Evolutionary conservation across 1,284 basidiomycete genomes (phyloP), one percentile per base, ranked within the genome.

Genomic region (Coriolopsis trogii): DNA sequence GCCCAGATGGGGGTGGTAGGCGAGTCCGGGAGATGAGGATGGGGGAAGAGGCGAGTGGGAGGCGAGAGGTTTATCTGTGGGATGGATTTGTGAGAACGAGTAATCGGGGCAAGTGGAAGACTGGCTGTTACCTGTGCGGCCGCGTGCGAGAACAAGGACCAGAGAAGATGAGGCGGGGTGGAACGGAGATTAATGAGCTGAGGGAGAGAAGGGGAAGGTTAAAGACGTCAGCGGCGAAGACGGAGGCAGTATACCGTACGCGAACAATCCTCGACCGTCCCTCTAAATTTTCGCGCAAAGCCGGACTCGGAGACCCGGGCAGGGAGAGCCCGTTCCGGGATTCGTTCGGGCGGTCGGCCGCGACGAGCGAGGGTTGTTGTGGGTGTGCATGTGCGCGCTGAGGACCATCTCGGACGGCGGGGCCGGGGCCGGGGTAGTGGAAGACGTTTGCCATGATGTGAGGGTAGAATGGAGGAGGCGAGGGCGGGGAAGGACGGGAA

Each of bases 91-190:
- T 7, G 28, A 7, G 13, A 30, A 30, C 8, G 28, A 20, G 16
- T 18, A 13, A 24, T 21, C 16, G 15, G 21, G 16, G 36, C 13
- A 37, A 37, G 33, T 16, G 13, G n/a, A 43, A 21, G 24, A 15
- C 5, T 12, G 15, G 30, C 20, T 37, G 31, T 20, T 52, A 49
- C 57, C 53, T 59, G 53, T 2, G 21, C 29, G 48, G 50, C 53
- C 9, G 53, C 57, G 53, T 59, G 57, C 24, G 38, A 40, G 29
- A 59, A 59, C 16, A 59, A 28, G 26, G 41, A 53, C 57, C 57
- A 59, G 26, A 59, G 53, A 42, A 59, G 57, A 21, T 59, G 42
- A 3, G 31, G 53, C 8, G 57, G 57, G 15, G 57, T 55, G 23
- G 47, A 30, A 24, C 57, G 57, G 38, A 59, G 45, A 45, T 59